Evolutionary conservation across 805 yeast species (phyloP), one percentile per base, ranked within the genome.

Genomic region (Candida saitoana): DNA sequence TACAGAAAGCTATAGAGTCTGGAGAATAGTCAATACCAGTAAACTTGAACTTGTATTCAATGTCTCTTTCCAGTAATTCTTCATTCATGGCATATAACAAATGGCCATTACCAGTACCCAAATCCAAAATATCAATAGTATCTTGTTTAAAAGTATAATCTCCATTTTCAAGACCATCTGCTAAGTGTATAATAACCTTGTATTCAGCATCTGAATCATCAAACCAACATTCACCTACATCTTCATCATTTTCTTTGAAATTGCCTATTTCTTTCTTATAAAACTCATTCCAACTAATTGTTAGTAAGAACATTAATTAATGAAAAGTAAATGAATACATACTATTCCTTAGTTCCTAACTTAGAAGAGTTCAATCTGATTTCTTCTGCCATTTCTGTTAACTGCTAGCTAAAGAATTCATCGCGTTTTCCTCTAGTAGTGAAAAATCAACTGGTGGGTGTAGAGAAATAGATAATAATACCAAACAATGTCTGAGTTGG

Each of bases 61-160:
- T 49, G 2, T 74, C 61, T 20, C 63, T 62, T 38, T 73, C 71
- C 49, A 78, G 75, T 0, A 84, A 83, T 41, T 84, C 87, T 39
- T 84, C 80, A 40, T 59, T 54, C 24, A 93, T 58, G 42, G 82
- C 76, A 51, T 91, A 86, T 20, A 93, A 57, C 19, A 93, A 65
- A 57, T 88, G 96, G 0, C 99, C 99, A 62, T 93, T 93, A 1
- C 99, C 99, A 0, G 99, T 90, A 1, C 99, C 99, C 30, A 93
- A 67, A 61, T 91, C 99, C 16, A 86, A 63, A 38, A 90, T 71
- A 1, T 63, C 61, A 1, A 74, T 54, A 1, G 56, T 48, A 2
- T 57, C 59, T 5, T 52, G 42, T 12, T 50, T 46, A 43, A 29
- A 17, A 25, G 45, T 73, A 14, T 52, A 43, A 36, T 42, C 60